A percentile compares a stretch with the other conserved stretches of the same genome.
Evolutionary conservation across 768 basidiomycete species (phyloP).

Genomic region (Calocybe gangraenosa): DNA sequence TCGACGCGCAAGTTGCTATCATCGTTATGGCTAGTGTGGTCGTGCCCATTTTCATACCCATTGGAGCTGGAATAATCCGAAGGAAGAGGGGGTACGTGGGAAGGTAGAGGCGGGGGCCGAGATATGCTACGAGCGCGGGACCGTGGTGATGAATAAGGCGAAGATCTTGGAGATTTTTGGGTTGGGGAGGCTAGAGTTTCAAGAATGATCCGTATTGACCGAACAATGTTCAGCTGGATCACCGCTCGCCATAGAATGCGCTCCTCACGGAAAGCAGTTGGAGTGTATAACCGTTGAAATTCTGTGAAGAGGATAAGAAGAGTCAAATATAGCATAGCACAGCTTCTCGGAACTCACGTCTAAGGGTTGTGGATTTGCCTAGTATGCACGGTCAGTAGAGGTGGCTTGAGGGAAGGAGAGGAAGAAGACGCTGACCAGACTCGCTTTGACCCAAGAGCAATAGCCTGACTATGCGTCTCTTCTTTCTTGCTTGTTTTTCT

Average conservation of each 20-base stretch:
- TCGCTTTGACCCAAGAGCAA: slow-evolving; percentile 81
- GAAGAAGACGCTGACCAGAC: slow-evolving; percentile 48
- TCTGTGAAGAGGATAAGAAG: slow-evolving; percentile 38
- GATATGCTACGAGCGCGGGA: slow-evolving; percentile 32
- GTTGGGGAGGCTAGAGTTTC: slow-evolving; percentile 41
- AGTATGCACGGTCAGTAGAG: slow-evolving; percentile 8
- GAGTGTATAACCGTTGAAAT: slow-evolving; percentile 72
- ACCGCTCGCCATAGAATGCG: slow-evolving; percentile 79
- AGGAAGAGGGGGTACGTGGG: slow-evolving; percentile 17
- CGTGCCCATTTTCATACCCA: slow-evolving; percentile 8
- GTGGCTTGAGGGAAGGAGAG: background rate
- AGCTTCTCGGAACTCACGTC: slow-evolving; percentile 57
- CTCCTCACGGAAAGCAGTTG: slow-evolving; percentile 70
- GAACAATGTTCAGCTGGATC: slow-evolving; percentile 79
- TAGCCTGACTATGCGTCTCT: slow-evolving; percentile 67
- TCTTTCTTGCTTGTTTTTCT: slow-evolving; percentile 58
- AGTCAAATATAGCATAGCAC: slow-evolving; percentile 5
- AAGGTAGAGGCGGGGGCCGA: slow-evolving; percentile 20
- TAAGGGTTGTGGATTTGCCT: slow-evolving; percentile 80
- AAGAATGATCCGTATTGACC: slow-evolving; percentile 71
- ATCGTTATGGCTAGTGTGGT: slow-evolving; percentile 4
- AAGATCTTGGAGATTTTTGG: slow-evolving; percentile 28
- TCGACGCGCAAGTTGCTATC: slow-evolving; percentile 14
- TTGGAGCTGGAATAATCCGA: slow-evolving; percentile 4
- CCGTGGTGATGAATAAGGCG: slow-evolving; percentile 33